These are phyloP conservation scores for Leucocoprinus leucothites DNA, from an alignment of 768 basidiomycete genomes.

Conservation along the genomic window DNA sequence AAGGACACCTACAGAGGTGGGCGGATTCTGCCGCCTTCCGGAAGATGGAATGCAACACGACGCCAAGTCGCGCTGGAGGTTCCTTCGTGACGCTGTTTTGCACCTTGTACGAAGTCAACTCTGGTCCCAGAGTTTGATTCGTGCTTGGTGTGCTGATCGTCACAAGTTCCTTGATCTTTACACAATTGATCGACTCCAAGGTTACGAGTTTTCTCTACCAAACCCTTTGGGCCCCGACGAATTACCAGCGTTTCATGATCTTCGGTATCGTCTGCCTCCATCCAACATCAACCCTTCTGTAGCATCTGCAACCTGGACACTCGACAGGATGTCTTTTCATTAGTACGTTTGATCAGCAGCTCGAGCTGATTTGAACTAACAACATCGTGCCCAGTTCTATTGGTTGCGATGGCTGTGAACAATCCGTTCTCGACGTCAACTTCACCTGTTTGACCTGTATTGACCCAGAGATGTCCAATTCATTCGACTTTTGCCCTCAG, in stretches of 20 bases:
- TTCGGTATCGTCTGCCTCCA: conserved; percentile 28
- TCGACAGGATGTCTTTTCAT: conserved; percentile 33
- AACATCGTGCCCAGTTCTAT: conserved; percentile 17
- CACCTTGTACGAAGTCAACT: too few species aligned
- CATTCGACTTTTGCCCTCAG: conserved; percentile 9
- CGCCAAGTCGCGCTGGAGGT: too few species aligned
- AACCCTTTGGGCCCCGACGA: conserved; percentile 24
- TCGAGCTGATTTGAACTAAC: neutral
- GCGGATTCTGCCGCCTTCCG: too few species aligned
- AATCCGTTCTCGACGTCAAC: conserved; percentile 27
- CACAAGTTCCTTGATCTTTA: too few species aligned
- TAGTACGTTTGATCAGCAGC: conserved; percentile 22
- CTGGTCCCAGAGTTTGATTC: too few species aligned
- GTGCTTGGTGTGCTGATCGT: too few species aligned
- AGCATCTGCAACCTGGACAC: conserved; percentile 28
- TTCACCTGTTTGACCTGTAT: conserved; percentile 31
- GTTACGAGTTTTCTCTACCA: conserved; percentile 3
- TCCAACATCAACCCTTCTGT: conserved; percentile 32
- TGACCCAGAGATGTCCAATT: conserved; percentile 26
- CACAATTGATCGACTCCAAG: too few species aligned
- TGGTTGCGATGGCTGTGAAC: conserved; percentile 31
- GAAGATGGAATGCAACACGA: neutral
- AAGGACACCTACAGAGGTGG: too few species aligned
- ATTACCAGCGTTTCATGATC: conserved; percentile 26
- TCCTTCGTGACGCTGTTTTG: too few species aligned